Evolutionary conservation across 2,329 filamentous ascomycete species (phyloP).

Genomic region (Beauveria rudraprayagi): DNA sequence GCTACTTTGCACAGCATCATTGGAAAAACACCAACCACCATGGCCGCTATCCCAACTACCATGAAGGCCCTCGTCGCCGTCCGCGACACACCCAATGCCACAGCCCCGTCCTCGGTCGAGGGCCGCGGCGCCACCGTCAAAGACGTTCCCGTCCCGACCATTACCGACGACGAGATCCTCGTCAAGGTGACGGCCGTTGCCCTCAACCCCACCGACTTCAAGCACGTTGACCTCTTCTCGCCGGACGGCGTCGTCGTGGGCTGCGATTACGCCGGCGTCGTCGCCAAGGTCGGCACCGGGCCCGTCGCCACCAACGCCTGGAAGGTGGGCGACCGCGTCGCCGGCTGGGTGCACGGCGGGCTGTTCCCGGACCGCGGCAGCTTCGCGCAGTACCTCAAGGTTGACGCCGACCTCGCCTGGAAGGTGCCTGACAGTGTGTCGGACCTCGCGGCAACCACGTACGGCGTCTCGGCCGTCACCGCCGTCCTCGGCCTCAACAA

Average conservation of each 20-base stretch:
- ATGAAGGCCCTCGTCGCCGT: slow-evolving; percentile 17
- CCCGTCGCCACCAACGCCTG: slow-evolving; percentile 7
- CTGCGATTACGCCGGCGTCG: slow-evolving; percentile 24
- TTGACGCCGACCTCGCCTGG: slow-evolving; percentile 18
- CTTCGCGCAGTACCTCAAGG: slow-evolving; percentile 21
- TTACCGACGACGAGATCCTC: slow-evolving; percentile 17
- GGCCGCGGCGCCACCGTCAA: slow-evolving; percentile 6
- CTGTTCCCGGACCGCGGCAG: slow-evolving; percentile 19
- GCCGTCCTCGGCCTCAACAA: slow-evolving; percentile 19
- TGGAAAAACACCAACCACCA: background rate
- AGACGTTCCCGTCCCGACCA: slow-evolving; percentile 11
- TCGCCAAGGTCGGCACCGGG: slow-evolving; percentile 23
- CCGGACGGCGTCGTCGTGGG: slow-evolving; percentile 23
- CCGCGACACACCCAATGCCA: background rate
- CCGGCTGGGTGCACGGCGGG: slow-evolving; percentile 20
- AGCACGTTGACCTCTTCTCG: slow-evolving; percentile 21
- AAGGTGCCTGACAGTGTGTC: slow-evolving; percentile 17
- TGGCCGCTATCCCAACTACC: background rate
- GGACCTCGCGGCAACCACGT: slow-evolving; percentile 21
- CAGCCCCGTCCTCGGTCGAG: background rate
- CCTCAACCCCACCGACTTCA: slow-evolving; percentile 26
- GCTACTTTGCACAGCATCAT: background rate
- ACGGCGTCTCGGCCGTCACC: slow-evolving; percentile 20
- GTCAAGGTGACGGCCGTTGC: slow-evolving; percentile 23
- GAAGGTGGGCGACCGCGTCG: slow-evolving; percentile 17